Evolutionary conservation across 306 rosid species (phyloP).

Genomic region (Quercus engelmannii): DNA sequence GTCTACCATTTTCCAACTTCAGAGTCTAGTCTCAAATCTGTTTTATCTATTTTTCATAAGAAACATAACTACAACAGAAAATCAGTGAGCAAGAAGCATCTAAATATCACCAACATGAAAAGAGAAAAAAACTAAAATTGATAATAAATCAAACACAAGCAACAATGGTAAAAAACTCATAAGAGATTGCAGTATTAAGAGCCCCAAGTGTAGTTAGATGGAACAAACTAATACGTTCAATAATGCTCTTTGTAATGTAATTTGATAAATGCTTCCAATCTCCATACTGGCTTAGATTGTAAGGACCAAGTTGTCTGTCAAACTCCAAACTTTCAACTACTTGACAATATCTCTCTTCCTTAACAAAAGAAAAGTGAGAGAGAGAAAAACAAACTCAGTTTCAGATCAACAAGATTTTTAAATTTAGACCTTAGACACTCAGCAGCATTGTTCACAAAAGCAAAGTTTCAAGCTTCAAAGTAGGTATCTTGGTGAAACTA

Average conservation of each 20-base stretch:
- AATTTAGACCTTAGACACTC: too few species aligned
- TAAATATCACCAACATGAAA: neutral
- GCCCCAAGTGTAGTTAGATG: conserved; percentile 15
- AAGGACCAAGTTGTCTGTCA: conserved; percentile 86
- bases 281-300: conserved; percentile 56
- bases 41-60: too few species aligned
- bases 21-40: too few species aligned
- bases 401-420: neutral
- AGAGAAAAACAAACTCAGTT: neutral
- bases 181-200: neutral
- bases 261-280: conserved; percentile 76
- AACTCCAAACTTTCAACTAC: conserved; percentile 78
- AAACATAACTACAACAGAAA: too few species aligned
- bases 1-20: too few species aligned
- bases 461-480: too few species aligned
- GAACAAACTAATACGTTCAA: conserved; percentile 55
- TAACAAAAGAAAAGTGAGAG: neutral
- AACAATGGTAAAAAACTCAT: neutral
- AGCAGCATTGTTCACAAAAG: too few species aligned
- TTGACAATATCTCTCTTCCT: conserved; percentile 64
- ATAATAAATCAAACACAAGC: neutral
- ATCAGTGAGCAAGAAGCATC: too few species aligned
- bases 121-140: neutral
- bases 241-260: conserved; percentile 49
- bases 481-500: too few species aligned